phyloP scores from a whole-genome alignment of 106 monocot genomes.

The Cymbidium sinense region DNA sequence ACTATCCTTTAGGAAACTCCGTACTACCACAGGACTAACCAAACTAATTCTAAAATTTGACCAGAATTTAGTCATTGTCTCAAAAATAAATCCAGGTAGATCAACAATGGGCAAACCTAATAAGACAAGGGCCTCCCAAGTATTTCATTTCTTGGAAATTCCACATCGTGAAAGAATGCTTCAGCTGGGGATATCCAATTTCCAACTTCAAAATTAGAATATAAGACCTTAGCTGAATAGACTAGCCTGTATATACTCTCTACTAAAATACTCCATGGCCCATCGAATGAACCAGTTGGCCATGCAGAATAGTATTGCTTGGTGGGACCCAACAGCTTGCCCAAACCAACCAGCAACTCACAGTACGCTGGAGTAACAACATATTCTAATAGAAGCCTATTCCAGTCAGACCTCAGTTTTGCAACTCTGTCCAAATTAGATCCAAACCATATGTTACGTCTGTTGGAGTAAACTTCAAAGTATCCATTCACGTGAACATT shows the following conservation, averaged over 20 bases:
- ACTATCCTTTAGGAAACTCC: slow-evolving; percentile 54
- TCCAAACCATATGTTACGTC: slow-evolving; percentile 96
- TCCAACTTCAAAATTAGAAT: slow-evolving; percentile 54
- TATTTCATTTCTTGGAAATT: slow-evolving; percentile 32
- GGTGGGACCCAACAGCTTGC: slow-evolving; percentile 45
- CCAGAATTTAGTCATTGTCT: slow-evolving; percentile 50
- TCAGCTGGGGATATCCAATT: slow-evolving; percentile 78
- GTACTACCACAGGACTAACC: slow-evolving; percentile 62
- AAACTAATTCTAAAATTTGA: slow-evolving; percentile 27
- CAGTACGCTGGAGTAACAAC: slow-evolving; percentile 65
- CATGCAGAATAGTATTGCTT: slow-evolving; percentile 73
- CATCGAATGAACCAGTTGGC: slow-evolving; percentile 82
- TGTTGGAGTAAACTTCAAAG: slow-evolving; percentile 97
- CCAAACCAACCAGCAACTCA: slow-evolving; percentile 57
- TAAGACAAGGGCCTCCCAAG: slow-evolving; percentile 59
- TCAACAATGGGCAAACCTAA: slow-evolving; percentile 71
- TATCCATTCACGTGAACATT: slow-evolving; percentile 91
- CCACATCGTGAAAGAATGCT: slow-evolving; percentile 65
- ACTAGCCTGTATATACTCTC: slow-evolving; percentile 48
- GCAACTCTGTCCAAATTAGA: slow-evolving; percentile 93
- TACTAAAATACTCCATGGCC: slow-evolving; percentile 78
- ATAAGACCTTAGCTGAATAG: slow-evolving; percentile 45
- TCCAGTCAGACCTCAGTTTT: slow-evolving; percentile 97
- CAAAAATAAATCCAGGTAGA: slow-evolving; percentile 39
- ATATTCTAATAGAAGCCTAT: slow-evolving; percentile 79